Base-by-base conservation (phyloP, 2,329 filamentous ascomycete species). In the Dryadomyces quercivorus region DNA sequence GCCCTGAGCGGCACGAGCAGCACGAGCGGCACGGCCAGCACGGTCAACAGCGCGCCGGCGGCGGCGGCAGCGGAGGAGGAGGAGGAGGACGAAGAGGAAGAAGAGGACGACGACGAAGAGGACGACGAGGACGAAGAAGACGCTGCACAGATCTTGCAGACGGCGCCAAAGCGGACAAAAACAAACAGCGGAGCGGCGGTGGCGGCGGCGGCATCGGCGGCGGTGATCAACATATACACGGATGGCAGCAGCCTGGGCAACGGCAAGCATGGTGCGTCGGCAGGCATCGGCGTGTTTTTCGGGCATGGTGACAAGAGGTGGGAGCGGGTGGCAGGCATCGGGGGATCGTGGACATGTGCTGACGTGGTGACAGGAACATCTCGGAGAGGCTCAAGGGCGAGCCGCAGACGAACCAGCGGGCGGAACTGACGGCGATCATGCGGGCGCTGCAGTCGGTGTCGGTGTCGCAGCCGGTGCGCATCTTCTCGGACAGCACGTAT, bases 341-440 rank as follows among this genome's bases (percentile, higher is more conserved):
- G 20, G 44, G n/a, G 20, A n/a, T 10, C 5, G 46, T n/a, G 10
- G 21, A 7, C 5, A n/a, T 42, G 6, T 47, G 38, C 45, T 26
- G 1, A 22, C 21, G 8, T 2, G 2, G 8, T 13, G 50, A 5
- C 53, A 77, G 75, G 59, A 84, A 84, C 64, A 66, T 95, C 22
- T 88, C 87, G 13, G 90, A 94, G 68, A 81, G 83, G 4, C 78
- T 96, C 2, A 70, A 75, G 52, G 89, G 89, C 51, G 73, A 77
- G 16, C 75, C 76, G 10, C 93, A 97, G 69, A 97, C 93, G 1
- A 98, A 98, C 66, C 89, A 97, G 67, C 86, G 93, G 3, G 93
- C 92, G n/a, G 93, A 98, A 71, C 75, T 98, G 56, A 91, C 87
- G 22, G 93, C 90, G 8, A 85, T 97, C 59, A 74, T 88, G 34